Evolutionary conservation across 805 yeast species (phyloP), one percentile per base, ranked within the genome.

Genomic region (Ogataea thermomethanolica): DNA sequence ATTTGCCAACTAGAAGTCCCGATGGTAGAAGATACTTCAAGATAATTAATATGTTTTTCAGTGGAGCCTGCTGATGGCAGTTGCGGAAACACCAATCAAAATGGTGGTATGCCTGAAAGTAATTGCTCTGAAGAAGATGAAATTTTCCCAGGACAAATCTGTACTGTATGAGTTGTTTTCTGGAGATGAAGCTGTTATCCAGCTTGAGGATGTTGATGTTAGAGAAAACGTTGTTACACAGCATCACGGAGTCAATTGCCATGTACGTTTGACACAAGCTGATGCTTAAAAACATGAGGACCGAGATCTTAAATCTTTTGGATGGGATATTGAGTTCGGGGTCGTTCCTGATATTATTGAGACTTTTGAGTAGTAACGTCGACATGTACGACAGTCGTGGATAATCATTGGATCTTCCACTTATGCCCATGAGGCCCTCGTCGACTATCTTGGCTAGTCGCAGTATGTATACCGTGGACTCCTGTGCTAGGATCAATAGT

Each of bases 221-320:
- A 25, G 81, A 70, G 51, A 78, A 78, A 28, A 79, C 77, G 49
- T 79, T 78, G 25, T 78, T 70, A 58, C 85, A 79, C 12, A 78
- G 59, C 48, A 78, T 64, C 5, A 84, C 82, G 23, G 73, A 76
- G 23, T 67, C 72, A 15, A 79, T 69, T 28, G 58, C 62, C 53
- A 76, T 75, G 54, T 79, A 79, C 0, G 74, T 61, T 45, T 61
- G 64, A 55, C 82, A 78, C 31, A 79, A 54, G 28, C 67, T 63
- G 22, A 68, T 66, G 9, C 79, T 76, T 8, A 78, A 56, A 43
- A 67, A 70, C 29, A 79, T 51, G 17, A 79, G 65, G 8, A 78
- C 58, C 5, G 68, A 56, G 34, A 70, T 75, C 45, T 76, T 76
- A 33, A 49, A 51, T 27, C 44, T 47, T 8, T 64, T 60, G 25